These are phyloP conservation scores for Neurospora sp. DNA, from an alignment of 495 filamentous ascomycete species.

Conservation along the genomic window DNA sequence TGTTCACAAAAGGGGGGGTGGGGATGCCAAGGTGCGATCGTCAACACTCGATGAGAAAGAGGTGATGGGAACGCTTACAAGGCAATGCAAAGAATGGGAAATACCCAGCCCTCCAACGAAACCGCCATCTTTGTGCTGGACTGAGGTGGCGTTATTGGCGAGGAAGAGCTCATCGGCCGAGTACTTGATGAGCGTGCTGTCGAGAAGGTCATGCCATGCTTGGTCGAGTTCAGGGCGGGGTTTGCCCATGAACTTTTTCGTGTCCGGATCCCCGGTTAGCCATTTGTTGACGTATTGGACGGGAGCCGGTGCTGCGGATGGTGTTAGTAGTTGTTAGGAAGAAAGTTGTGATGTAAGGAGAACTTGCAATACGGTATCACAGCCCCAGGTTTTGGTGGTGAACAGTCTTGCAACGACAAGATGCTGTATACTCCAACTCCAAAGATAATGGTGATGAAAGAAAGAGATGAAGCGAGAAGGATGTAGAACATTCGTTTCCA, in stretches of 20 bases:
- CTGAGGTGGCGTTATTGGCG: constrained; percentile 5
- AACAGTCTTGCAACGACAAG: background rate
- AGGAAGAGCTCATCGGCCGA: constrained; percentile 6
- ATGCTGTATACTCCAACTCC: background rate
- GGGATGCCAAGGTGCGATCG: background rate
- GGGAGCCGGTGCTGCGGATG: constrained; percentile 5
- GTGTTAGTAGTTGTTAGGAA: background rate
- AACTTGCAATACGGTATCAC: constrained; percentile 4
- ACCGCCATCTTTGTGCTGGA: constrained; percentile 11
- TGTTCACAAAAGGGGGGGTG: background rate
- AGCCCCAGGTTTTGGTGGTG: background rate
- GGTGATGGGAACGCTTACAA: constrained; percentile 4
- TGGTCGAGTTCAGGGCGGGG: constrained; percentile 13
- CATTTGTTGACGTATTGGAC: constrained; percentile 9
- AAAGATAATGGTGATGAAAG: background rate
- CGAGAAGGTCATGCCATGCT: constrained; percentile 14
- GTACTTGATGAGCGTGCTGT: constrained; percentile 7
- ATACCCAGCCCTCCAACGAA: constrained; percentile 12
- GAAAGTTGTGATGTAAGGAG: background rate
- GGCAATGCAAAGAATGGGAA: constrained; percentile 13
- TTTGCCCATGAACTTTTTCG: constrained; percentile 10
- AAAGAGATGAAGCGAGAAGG: background rate
- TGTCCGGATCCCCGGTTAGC: constrained; percentile 5
- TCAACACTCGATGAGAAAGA: background rate
- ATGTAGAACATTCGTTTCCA: constrained; percentile 1